Evolutionary conservation across 2,329 filamentous ascomycete genomes (phyloP).

Genomic region (Alternaria infectoria): DNA sequence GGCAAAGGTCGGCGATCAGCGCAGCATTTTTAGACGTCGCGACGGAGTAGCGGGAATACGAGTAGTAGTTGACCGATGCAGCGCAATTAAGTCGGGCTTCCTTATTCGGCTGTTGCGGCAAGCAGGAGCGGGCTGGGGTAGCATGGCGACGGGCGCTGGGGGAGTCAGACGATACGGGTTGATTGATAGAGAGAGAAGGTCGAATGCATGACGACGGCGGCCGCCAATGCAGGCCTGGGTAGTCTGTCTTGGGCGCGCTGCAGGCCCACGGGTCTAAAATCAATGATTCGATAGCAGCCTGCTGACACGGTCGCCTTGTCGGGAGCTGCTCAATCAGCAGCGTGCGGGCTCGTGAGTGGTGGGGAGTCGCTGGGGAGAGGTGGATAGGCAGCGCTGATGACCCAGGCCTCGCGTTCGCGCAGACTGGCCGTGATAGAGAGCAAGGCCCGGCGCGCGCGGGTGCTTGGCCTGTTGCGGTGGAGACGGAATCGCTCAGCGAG

Average conservation of each 20-base stretch:
- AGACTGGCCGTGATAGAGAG: constrained; percentile 2
- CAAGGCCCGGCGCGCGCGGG: constrained; percentile 16
- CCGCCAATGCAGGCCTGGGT: constrained; percentile 42
- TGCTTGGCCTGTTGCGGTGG: constrained; percentile 20
- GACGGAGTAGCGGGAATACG: constrained; percentile 29
- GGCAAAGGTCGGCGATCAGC: constrained; percentile 32
- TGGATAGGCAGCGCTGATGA: constrained; percentile 30
- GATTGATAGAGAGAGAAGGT: constrained; percentile 33
- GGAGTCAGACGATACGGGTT: constrained; percentile 44
- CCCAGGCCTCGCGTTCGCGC: not conserved
- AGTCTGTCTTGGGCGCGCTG: constrained; percentile 30
- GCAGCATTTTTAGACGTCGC: constrained; percentile 14
- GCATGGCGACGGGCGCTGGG: constrained; percentile 11
- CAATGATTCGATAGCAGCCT: constrained; percentile 41
- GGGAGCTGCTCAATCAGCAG: constrained; percentile 41
- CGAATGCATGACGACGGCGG: constrained; percentile 46
- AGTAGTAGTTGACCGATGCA: constrained; percentile 23
- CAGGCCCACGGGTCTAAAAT: constrained; percentile 21
- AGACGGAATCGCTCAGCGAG: constrained; percentile 28
- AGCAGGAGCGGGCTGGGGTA: constrained; percentile 32
- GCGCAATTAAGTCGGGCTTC: constrained; percentile 36
- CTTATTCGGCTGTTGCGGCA: constrained; percentile 47
- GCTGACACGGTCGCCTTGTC: constrained; percentile 36
- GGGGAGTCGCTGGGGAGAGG: constrained; percentile 1
- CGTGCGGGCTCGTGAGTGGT: constrained; percentile 31